Conservation (phyloP, 1,284 basidiomycete species). For the Cutaneotrichosporon mucoides region DNA sequence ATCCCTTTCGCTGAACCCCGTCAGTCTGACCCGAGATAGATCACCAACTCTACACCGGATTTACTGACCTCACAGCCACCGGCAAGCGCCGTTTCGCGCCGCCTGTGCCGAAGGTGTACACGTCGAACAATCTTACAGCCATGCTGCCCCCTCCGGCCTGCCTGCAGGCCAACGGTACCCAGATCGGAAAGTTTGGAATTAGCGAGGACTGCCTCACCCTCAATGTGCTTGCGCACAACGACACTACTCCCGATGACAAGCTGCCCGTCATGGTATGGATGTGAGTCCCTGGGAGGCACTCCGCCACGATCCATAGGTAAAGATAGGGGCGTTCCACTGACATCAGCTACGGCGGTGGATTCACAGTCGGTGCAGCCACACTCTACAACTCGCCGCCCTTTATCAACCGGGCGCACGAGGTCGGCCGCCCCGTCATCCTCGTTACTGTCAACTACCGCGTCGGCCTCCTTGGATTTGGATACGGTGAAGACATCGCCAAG, state of each 20-base stretch:
- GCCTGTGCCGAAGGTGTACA: constrained; percentile 25
- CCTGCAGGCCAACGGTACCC: constrained; percentile 21
- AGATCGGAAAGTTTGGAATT: constrained; percentile 10
- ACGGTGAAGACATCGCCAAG: constrained; percentile 26
- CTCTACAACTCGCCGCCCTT: constrained; percentile 23
- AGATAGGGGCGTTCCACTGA: neutral
- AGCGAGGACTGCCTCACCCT: constrained; percentile 51
- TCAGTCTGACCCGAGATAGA: neutral
- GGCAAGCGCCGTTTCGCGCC: constrained; percentile 48
- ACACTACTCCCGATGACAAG: neutral
- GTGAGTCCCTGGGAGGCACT: constrained; percentile 11
- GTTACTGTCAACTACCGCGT: constrained; percentile 52
- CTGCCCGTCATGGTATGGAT: constrained; percentile 45
- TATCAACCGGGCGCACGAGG: constrained; percentile 5
- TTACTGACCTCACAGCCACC: constrained; percentile 49
- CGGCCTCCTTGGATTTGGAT: constrained; percentile 50
- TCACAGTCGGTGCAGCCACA: constrained; percentile 21
- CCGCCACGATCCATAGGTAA: too few species aligned
- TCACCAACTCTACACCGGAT: neutral
- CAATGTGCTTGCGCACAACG: constrained; percentile 41
- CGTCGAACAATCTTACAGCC: constrained; percentile 24
- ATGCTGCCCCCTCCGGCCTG: constrained; percentile 32
- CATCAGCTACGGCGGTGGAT: constrained; percentile 41
- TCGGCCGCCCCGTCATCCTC: constrained; percentile 43
- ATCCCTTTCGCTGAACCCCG: constrained; percentile 11